Percentiles rank a stretch among this genome's conserved stretches.
Conservation (phyloP, 306 rosid species). For the Elaeagnus macrophylla region DNA sequence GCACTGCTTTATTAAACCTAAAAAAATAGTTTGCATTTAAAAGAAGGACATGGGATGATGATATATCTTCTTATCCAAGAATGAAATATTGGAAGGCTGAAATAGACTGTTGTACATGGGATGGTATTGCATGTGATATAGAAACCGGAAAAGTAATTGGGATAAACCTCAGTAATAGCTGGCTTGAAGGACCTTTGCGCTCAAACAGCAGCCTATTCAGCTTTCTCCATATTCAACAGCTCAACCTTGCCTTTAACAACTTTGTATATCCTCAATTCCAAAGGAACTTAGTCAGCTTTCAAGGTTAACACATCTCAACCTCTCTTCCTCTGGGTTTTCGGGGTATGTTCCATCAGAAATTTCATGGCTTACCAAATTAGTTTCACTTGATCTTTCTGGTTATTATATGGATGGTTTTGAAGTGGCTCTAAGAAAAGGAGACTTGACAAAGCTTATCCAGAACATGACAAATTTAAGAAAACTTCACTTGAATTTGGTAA, state of each 20-base stretch:
- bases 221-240: neutral
- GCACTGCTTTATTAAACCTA: neutral
- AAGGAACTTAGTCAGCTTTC: neutral
- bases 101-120: neutral
- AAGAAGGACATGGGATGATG: neutral
- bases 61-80: neutral
- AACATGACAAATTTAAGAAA: neutral
- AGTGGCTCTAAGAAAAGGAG: neutral
- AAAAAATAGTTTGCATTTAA: neutral
- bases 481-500: neutral
- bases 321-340: neutral
- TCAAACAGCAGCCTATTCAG: neutral
- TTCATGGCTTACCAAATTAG: neutral
- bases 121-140: neutral
- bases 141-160: neutral
- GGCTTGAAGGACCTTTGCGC: neutral
- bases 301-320: slow-evolving; percentile 4
- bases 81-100: slow-evolving; percentile 1
- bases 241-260: slow-evolving; percentile 4
- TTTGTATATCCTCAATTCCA: neutral
- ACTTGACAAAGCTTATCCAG: neutral
- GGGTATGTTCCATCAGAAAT: neutral
- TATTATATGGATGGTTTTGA: too few relatives aligned
- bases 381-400: slow-evolving; percentile 3
- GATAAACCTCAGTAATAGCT: neutral